Base-by-base conservation (phyloP, 441 rosid genomes). In the Gossypium gossypioides region DNA sequence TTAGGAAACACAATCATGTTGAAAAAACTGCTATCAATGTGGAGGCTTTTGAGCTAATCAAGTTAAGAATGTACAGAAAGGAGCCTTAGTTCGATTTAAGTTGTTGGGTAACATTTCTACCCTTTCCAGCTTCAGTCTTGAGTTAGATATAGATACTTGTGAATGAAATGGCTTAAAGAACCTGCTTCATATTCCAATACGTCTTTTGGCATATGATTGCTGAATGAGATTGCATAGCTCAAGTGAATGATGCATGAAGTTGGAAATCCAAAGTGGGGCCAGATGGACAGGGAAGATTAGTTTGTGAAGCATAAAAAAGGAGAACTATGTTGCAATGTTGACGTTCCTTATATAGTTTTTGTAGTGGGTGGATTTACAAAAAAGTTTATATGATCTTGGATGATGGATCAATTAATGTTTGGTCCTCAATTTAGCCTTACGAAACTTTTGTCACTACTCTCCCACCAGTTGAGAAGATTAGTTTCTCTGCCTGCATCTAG, bases 31-130 rank as follows among this genome's bases (percentile, higher is more conserved):
- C 52, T 59, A 74, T 80, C 71, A 74, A 29, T 73, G 78, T 81
- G 75, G 80, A 80, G 63, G 74, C 74, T 72, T 83, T 80, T 81
- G 83, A 74, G 81, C 80, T 83, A 57, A 78, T 82, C 56, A 59
- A 79, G 72, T 78, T 74, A 72, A 80, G 84, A 82, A 84, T 77
- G 81, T 80, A 76, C 72, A 72, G 74, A 62, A 62, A 63, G 79
- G 79, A 79, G 74, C 55, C 25, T 70, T 65, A 52, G 73, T 73
- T 74, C 25, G 12, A 25, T 34, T 72, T 29, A 66, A 52, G 81
- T 75, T 65, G 66, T 44, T 69, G 61, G 70, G 74, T 59, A n/a
- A 54, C 67, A 19, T 55, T 68, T 55, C 42, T 3, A 68, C 71
- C 34, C 32, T 25, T 58, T 60, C 71, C 58, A 40, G 24, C 29